Conservation (phyloP, 345 rosid genomes). For the Populus nigra region DNA sequence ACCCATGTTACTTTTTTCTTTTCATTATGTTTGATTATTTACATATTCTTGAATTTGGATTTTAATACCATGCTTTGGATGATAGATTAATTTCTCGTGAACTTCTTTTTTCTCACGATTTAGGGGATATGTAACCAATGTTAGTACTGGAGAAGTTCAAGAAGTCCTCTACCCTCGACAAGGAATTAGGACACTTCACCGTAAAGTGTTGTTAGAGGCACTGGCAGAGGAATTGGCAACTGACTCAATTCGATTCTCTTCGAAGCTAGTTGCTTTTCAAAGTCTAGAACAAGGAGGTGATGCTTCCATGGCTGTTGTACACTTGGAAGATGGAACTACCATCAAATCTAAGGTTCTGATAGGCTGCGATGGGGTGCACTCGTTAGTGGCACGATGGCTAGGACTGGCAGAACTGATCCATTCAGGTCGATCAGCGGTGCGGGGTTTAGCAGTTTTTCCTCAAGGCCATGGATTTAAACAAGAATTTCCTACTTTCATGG, state of each 20-base stretch:
- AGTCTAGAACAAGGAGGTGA: conserved; percentile 7
- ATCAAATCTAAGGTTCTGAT: conserved; percentile 38
- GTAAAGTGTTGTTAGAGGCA: conserved; percentile 26
- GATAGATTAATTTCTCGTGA: background rate
- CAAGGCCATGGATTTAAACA: conserved; percentile 31
- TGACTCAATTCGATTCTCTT: conserved; percentile 34
- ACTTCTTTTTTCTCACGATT: background rate
- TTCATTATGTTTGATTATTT: no score
- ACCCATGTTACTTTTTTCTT: background rate
- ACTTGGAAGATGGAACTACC: conserved; percentile 32
- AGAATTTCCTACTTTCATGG: conserved; percentile 23
- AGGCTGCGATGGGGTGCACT: conserved; percentile 46
- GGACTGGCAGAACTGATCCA: conserved; percentile 28
- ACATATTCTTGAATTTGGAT: background rate
- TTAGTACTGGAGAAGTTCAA: conserved; percentile 25
- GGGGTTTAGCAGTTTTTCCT: conserved; percentile 33
- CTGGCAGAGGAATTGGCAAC: conserved; percentile 36
- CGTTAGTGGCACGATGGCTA: conserved; percentile 32
- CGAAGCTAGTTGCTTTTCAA: conserved; percentile 25
- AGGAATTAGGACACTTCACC: conserved; percentile 24
- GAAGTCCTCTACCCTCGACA: background rate
- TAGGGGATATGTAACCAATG: conserved; percentile 22
- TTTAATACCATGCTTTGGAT: no score
- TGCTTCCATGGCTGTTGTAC: conserved; percentile 5
- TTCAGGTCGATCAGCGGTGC: conserved; percentile 32